phyloP scores from a whole-genome alignment of 148 eudicot species.

The Fagopyrum homotropicum region DNA sequence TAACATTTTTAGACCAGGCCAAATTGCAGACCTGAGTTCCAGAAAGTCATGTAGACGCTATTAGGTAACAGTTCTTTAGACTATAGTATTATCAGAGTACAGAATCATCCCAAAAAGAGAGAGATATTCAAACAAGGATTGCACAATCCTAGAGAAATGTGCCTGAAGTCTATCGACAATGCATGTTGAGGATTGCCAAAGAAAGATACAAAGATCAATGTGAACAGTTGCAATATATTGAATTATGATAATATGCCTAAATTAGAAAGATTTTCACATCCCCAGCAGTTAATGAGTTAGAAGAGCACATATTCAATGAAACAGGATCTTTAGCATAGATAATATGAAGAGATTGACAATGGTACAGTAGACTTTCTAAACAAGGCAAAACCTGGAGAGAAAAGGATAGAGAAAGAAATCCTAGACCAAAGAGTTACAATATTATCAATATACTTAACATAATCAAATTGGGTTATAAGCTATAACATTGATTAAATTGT shows the following conservation, averaged over 20 bases:
- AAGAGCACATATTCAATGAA: neutral
- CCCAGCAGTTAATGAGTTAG: neutral
- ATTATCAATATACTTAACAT: neutral
- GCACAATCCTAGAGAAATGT: no score
- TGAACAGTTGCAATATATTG: no score
- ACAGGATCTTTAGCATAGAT: neutral
- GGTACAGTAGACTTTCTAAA: neutral
- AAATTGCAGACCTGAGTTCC: conserved; percentile 79
- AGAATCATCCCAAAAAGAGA: no score
- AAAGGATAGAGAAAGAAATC: neutral
- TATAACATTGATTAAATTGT: neutral
- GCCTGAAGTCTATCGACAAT: no score
- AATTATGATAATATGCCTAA: no score
- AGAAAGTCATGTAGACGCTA: neutral
- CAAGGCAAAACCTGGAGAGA: neutral
- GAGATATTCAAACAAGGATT: no score
- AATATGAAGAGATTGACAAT: neutral
- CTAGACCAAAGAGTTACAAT: neutral
- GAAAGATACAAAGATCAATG: no score
- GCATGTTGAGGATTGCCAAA: no score
- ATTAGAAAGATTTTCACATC: no score
- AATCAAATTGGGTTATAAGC: neutral
- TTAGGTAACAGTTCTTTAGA: neutral
- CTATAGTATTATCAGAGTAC: no score
- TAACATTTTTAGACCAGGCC: conserved; percentile 87